Conservation (phyloP, 2,329 filamentous ascomycete genomes). For the Hypomyces rosellus region DNA sequence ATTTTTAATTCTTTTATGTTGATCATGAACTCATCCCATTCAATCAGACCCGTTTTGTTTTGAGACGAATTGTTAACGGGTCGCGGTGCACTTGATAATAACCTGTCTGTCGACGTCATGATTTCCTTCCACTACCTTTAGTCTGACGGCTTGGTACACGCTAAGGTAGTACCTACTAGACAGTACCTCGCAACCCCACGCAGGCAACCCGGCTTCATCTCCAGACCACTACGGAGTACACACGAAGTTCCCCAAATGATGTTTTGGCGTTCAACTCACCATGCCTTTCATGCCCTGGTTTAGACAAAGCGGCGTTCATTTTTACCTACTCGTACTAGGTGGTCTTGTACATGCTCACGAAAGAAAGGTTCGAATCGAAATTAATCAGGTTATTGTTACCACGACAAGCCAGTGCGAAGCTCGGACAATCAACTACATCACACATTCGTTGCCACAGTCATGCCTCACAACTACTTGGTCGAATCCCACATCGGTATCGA, state of each 20-base stretch:
- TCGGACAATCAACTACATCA: conserved; percentile 75
- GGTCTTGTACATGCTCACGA: neutral
- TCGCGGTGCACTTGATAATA: too few species aligned
- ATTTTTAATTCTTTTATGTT: too few species aligned
- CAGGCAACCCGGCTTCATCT: too few species aligned
- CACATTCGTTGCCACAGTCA: conserved; percentile 68
- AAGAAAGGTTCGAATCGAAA: neutral
- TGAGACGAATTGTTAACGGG: too few species aligned
- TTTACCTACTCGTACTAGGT: neutral
- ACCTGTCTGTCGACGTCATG: too few species aligned
- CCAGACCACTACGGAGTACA: neutral
- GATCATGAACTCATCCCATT: too few species aligned
- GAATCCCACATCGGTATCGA: conserved; percentile 18
- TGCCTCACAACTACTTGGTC: conserved; percentile 62
- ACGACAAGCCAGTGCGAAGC: conserved; percentile 38
- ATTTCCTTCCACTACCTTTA: too few species aligned
- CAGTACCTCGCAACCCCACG: neutral
- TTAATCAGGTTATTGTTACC: neutral
- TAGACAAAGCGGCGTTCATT: neutral
- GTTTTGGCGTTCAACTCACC: neutral
- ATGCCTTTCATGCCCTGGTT: neutral
- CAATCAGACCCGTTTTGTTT: too few species aligned
- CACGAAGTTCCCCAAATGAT: neutral
- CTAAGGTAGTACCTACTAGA: too few species aligned
- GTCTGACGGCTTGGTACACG: too few species aligned